These are phyloP conservation scores for Trichoderma endophyticum DNA, from an alignment of 2,329 filamentous ascomycete genomes.

Conservation along the genomic window DNA sequence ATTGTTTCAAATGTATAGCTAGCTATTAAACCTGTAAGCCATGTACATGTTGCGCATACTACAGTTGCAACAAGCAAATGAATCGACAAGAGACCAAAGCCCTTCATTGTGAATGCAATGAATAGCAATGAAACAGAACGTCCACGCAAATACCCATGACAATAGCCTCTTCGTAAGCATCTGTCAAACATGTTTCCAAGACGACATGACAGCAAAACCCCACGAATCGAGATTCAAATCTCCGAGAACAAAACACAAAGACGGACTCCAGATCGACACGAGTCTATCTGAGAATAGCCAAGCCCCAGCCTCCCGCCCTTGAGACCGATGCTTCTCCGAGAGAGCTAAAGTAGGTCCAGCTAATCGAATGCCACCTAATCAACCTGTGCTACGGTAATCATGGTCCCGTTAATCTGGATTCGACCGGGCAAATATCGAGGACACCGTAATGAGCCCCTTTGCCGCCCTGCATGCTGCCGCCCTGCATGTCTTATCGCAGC, in stretches of 20 bases:
- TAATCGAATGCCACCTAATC: background rate
- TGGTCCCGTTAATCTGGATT: background rate
- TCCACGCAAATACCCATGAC: no score
- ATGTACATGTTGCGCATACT: no score
- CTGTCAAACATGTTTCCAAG: background rate
- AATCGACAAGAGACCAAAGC: no score
- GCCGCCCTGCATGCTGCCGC: background rate
- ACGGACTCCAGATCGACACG: background rate
- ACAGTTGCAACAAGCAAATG: no score
- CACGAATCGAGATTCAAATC: background rate
- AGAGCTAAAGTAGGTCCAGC: background rate
- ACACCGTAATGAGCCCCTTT: background rate
- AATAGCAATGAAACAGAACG: no score
- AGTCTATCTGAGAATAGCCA: background rate
- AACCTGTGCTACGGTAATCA: background rate
- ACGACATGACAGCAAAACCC: background rate
- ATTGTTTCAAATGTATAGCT: no score
- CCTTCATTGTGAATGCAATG: no score
- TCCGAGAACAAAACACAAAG: background rate
- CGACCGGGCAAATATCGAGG: background rate
- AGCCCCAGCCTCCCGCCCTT: background rate
- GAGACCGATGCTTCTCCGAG: background rate
- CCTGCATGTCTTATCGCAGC: background rate
- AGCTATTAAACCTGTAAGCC: no score
- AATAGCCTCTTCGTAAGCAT: background rate